A percentile compares a stretch with the other conserved stretches of the same genome.
Conservation (phyloP, 805 yeast species). For the Candida broadrunensis region DNA sequence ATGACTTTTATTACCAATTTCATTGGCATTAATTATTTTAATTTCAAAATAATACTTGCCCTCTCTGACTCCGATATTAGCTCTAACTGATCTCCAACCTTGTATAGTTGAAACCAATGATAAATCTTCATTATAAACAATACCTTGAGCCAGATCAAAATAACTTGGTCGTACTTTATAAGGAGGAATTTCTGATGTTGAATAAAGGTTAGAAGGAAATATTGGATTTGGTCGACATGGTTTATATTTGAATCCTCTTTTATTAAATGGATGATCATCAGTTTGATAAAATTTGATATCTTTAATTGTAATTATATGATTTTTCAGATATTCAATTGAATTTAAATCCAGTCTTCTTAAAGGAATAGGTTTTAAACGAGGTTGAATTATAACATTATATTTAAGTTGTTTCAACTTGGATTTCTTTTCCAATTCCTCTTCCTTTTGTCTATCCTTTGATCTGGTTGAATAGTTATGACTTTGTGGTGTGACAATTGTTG, state of each 20-base stretch:
- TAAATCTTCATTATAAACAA: constrained; percentile 29
- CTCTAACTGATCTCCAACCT: constrained; percentile 81
- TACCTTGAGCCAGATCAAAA: constrained; percentile 68
- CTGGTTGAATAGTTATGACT: constrained; percentile 22
- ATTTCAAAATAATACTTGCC: constrained; percentile 83
- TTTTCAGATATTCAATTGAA: constrained; percentile 1
- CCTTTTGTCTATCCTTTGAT: constrained; percentile 19
- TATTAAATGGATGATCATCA: constrained; percentile 81
- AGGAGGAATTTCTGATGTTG: constrained; percentile 75
- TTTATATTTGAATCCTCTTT: constrained; percentile 75
- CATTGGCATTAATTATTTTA: constrained; percentile 46
- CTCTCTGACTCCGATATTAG: constrained; percentile 72
- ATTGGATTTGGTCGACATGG: constrained; percentile 72
- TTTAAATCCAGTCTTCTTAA: constrained; percentile 20
- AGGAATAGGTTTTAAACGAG: constrained; percentile 34
- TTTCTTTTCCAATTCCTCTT: constrained; percentile 12
- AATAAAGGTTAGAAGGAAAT: constrained; percentile 56
- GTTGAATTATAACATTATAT: constrained; percentile 29
- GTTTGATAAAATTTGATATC: constrained; percentile 35
- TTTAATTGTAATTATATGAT: constrained; percentile 2
- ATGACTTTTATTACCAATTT: constrained; percentile 38
- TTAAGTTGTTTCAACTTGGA: constrained; percentile 22
- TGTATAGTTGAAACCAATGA: constrained; percentile 50
- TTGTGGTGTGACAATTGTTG: background rate
- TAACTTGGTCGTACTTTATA: constrained; percentile 52